phyloP scores from a whole-genome alignment of 2,329 filamentous ascomycete genomes.

The Trichoderma semiorbis region DNA sequence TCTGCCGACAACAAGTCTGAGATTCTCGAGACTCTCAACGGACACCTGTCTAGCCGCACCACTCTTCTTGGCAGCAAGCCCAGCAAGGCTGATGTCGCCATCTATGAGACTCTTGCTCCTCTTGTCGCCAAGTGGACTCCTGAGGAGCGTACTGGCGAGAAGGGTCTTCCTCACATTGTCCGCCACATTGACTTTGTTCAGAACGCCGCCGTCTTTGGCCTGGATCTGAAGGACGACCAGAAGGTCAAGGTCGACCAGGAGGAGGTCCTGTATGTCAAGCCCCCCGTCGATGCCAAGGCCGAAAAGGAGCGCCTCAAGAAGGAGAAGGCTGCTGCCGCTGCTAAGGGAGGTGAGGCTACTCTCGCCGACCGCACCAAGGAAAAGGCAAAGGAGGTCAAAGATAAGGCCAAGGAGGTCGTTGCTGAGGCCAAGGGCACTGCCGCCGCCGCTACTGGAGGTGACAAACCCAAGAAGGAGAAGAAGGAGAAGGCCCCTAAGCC shows the following conservation, averaged over 20 bases:
- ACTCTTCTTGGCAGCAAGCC: constrained; percentile 88
- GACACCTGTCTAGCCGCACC: constrained; percentile 81
- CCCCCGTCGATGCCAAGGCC: constrained; percentile 83
- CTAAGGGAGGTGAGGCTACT: constrained; percentile 49
- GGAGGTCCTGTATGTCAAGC: constrained; percentile 82
- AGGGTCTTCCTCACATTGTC: constrained; percentile 86
- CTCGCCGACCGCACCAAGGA: constrained; percentile 61
- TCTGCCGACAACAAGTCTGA: constrained; percentile 57
- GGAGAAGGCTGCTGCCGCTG: constrained; percentile 74
- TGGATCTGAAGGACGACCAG: constrained; percentile 66
- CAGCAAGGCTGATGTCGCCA: constrained; percentile 78
- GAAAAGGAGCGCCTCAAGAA: constrained; percentile 97
- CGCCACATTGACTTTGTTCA: constrained; percentile 93
- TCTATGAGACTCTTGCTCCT: constrained; percentile 76
- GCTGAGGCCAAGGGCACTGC: constrained; percentile 45
- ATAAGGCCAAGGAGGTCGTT: constrained; percentile 52
- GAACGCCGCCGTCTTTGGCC: constrained; percentile 72
- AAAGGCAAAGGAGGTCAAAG: constrained; percentile 55
- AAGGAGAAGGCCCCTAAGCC: constrained; percentile 83
- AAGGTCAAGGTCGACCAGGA: constrained; percentile 77
- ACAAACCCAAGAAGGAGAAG: constrained; percentile 75
- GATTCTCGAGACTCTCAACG: constrained; percentile 77
- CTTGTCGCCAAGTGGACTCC: constrained; percentile 74
- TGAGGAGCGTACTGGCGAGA: constrained; percentile 85
- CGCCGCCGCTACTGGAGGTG: constrained; percentile 37